phyloP scores from a whole-genome alignment of 2,329 filamentous ascomycete species.

The Plectosphaerella cucumerina region DNA sequence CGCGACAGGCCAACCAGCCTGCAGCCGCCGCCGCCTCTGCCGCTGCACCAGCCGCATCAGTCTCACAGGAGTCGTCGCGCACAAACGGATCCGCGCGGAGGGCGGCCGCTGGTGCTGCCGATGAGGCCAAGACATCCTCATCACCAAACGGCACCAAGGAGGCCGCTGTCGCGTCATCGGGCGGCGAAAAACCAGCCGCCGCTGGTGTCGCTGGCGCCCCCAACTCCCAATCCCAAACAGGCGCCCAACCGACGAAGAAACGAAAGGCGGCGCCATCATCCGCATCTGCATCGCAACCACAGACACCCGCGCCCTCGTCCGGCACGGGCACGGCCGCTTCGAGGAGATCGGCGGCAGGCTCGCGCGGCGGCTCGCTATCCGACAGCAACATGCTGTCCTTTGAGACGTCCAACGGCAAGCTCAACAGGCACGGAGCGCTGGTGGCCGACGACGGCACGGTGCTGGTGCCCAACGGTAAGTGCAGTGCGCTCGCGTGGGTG shows the following conservation, averaged over 20 bases:
- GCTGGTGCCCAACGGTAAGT: slow-evolving; percentile 79
- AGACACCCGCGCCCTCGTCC: slow-evolving; percentile 16
- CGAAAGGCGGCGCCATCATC: neutral
- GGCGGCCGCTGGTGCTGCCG: slow-evolving; percentile 21
- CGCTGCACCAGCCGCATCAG: too few species aligned
- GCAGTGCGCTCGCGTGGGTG: neutral
- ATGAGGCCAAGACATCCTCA: slow-evolving; percentile 32
- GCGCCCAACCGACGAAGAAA: slow-evolving; percentile 8
- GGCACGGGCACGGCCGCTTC: slow-evolving; percentile 23
- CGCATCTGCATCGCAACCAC: neutral
- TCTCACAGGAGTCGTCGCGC: slow-evolving; percentile 23
- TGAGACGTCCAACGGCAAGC: slow-evolving; percentile 58
- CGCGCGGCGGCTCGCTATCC: slow-evolving; percentile 33
- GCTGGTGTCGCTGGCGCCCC: neutral
- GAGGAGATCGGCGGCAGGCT: slow-evolving; percentile 28
- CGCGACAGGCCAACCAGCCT: slow-evolving; percentile 38
- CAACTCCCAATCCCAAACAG: slow-evolving; percentile 24
- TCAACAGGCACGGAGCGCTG: slow-evolving; percentile 71
- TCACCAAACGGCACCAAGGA: slow-evolving; percentile 34
- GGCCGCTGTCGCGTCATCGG: slow-evolving; percentile 17
- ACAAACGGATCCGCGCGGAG: slow-evolving; percentile 35
- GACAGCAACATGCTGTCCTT: slow-evolving; percentile 90
- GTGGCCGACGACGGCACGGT: slow-evolving; percentile 87
- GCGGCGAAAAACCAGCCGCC: slow-evolving; percentile 40
- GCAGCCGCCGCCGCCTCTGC: slow-evolving; percentile 26